Percentiles rank a stretch among this genome's conserved stretches.
These are phyloP conservation scores for Pleurozium schreberi DNA, from an alignment of 225 moss, liverwort and hornwort genomes.

Conservation along the genomic window DNA sequence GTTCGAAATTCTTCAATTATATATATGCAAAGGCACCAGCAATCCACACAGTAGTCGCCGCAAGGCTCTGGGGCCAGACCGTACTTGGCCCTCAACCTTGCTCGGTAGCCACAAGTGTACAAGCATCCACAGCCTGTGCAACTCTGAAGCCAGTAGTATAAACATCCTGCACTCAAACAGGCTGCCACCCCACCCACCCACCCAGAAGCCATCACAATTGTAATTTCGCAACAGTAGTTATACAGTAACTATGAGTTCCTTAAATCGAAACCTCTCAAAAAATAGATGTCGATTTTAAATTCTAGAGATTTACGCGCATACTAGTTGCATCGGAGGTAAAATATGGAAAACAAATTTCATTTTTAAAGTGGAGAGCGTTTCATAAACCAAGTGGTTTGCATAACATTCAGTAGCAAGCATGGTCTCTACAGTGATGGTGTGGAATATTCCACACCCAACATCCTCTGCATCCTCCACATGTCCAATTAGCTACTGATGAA, in stretches of 20 bases:
- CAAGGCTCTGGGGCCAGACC: slow-evolving; percentile 36
- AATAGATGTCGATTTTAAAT: no score
- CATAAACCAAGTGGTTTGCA: neutral
- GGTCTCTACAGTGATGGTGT: no score
- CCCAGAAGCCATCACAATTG: neutral
- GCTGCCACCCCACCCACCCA: slow-evolving; percentile 5
- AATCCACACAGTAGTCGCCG: slow-evolving; percentile 44
- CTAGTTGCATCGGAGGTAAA: neutral
- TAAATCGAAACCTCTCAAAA: neutral
- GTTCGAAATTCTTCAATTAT: neutral
- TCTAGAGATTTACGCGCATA: no score
- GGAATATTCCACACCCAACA: no score
- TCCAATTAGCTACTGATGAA: no score
- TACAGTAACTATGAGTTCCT: neutral
- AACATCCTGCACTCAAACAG: slow-evolving; percentile 5
- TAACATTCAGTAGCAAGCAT: no score
- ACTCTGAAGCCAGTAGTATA: slow-evolving; percentile 5
- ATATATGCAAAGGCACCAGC: slow-evolving; percentile 16
- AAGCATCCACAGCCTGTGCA: slow-evolving; percentile 23
- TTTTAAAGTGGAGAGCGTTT: no score
- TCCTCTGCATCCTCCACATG: no score
- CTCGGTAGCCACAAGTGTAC: slow-evolving; percentile 44
- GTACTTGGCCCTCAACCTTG: slow-evolving; percentile 46
- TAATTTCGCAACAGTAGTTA: neutral
- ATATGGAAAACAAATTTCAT: neutral